Base-by-base conservation (phyloP, 2,329 filamentous ascomycete species). In the Cladosporium velox region DNA sequence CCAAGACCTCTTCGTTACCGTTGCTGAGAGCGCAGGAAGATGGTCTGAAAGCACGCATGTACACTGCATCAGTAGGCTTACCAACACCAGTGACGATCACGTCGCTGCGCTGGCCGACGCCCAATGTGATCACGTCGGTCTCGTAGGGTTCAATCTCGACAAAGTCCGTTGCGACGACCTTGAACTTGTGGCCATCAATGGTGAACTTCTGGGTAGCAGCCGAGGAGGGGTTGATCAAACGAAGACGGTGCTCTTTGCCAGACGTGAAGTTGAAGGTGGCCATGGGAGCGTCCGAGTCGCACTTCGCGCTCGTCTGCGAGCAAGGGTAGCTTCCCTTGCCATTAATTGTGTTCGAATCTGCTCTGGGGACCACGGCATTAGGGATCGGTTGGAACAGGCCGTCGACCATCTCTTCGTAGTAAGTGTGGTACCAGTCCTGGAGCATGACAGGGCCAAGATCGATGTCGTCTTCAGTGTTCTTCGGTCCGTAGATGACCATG, bases 1-100 rank as follows among this genome's bases (percentile, higher is more conserved):
- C 90, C 0, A 87, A 71, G 1, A 85, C 88, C 59, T 82, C 71
- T 1, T 72, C 61, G 26, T 67, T 69, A 18, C 69, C 77, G 0
- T 77, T 74, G 62, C 79, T 76, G 75, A 80, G 78, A 75, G 77
- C 79, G 67, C 72, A 74, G 1, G 74, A 70, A 65, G 72, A 64
- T 52, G 73, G 71, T 59, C 75, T 65, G 34, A 30, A 64, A 57
- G 61, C 32, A 47, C 61, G 61, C 61, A 64, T 64, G 51, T 57
- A 64, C 15, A 64, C 61, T 11, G 61, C 61, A 32, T 64, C 61
- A n/a, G 61, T 64, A 11, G 61, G 61, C 35, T 74, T 73, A 24
- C 74, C 72, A 34, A 74, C 73, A 0, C 75, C 77, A 11, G 74
- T 74, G 41, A 82, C 72, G 14, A 78, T 62, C 10, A 78, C 72